Base-by-base conservation (phyloP, 1,284 basidiomycete genomes). In the Tilletia walkeri region DNA sequence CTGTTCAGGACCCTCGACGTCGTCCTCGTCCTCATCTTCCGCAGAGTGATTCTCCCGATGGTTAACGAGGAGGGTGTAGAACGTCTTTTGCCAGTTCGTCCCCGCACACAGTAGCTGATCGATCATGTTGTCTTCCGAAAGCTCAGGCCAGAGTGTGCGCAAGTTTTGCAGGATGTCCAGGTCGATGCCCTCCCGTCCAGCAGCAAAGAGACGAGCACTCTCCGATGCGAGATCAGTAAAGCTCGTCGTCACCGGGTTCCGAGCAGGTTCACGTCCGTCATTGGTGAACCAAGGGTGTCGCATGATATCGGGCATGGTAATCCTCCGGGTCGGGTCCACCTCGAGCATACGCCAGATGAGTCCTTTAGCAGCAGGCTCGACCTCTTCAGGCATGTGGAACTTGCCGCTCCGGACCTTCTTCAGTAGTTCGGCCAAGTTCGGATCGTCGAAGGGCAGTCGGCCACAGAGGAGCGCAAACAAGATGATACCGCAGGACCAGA, bases 401-500 rank as follows among this genome's bases (percentile, higher is more conserved):
- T 86, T 87, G 41, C 93, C 95, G n/a, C 87, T 81, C 76, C 90
- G 90, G 74, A 99, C 93, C 84, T 93, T 94, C 76, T 90, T 89
- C 54, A 97, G 87, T 24, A 99, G 87, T 18, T 87, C 85, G 30
- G 88, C 87, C 69, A 93, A 89, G 82, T 93, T 85, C 88, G 86
- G 91, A 89, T 95, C 92, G 84, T 99, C 95, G 82, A 99, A 99
- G 2, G 96, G 96, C 50, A 99, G 87, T 49, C 89, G 88, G 4
- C 94, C 95, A n/a, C 90, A 91, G 36, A 99, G 87, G 16, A 99
- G 87, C 14, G 94, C 94, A 79, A 91, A 95, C 68, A 99, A 88
- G 78, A 98, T 95, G 83, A 99, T 90, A 70, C 96, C 96, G 82
- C 95, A 98, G 45, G 94, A 96, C 96, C 96, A 99, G 82, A 97